Conservation (phyloP, 768 basidiomycete genomes). For the Erythrobasidium yunnanense region DNA sequence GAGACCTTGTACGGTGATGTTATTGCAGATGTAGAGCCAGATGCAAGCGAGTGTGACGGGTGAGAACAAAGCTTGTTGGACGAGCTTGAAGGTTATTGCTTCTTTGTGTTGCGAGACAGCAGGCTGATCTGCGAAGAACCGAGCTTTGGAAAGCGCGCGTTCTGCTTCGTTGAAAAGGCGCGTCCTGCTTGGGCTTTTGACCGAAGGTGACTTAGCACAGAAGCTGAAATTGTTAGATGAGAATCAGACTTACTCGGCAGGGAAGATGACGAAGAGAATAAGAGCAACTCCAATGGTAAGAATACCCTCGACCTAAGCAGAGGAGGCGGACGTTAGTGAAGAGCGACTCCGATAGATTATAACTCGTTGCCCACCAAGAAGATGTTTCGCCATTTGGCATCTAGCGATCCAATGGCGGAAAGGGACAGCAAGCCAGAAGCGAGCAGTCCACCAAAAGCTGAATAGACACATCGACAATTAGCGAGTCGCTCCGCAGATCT, state of each 20-base stretch:
- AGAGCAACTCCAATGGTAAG: slow-evolving; percentile 18
- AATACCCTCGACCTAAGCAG: slow-evolving; percentile 9
- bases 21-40: slow-evolving; percentile 27
- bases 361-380: not conserved
- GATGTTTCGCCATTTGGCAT: slow-evolving; percentile 4
- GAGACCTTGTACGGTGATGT: slow-evolving; percentile 26
- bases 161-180: slow-evolving; percentile 25
- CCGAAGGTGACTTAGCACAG: too few species aligned
- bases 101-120: slow-evolving; percentile 24
- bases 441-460: slow-evolving; percentile 23
- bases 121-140: slow-evolving; percentile 26
- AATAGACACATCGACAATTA: too few species aligned
- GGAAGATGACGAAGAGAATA: not conserved
- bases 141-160: slow-evolving; percentile 1
- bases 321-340: not conserved
- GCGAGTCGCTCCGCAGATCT: too few species aligned
- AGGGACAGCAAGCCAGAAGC: slow-evolving; percentile 20
- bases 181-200: slow-evolving; percentile 1
- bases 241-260: not conserved
- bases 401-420: not conserved
- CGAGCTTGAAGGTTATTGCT: slow-evolving; percentile 17
- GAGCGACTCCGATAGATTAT: not conserved
- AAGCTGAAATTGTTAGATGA: not conserved
- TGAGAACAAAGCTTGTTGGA: not conserved
- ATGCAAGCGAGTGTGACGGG: slow-evolving; percentile 18